A percentile compares a stretch with the other conserved stretches of the same genome.
phyloP scores from a whole-genome alignment of 352 stramenopile species.

The Pythium dissimile region DNA sequence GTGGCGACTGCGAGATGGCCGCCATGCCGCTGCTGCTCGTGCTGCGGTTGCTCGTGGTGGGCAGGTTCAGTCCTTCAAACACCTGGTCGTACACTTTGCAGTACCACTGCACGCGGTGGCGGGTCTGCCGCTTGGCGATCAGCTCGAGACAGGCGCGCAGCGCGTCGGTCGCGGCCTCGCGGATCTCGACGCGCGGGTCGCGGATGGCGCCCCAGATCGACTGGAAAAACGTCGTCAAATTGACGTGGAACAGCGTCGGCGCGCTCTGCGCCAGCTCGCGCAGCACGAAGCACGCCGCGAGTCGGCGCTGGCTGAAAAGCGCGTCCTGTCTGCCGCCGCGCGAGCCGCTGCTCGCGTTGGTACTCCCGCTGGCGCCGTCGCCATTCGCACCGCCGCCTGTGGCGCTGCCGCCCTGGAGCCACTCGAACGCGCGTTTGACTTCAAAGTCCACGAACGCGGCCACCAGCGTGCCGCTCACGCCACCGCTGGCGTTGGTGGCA shows the following conservation, averaged over 20 bases:
- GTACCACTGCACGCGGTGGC: constrained; percentile 89
- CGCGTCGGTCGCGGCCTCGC: constrained; percentile 77
- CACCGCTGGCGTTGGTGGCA: constrained; percentile 29
- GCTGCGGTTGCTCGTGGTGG: constrained; percentile 12
- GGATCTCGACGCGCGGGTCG: constrained; percentile 72
- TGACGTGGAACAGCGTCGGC: constrained; percentile 89
- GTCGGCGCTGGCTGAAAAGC: constrained; percentile 66
- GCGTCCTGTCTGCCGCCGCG: constrained; percentile 51
- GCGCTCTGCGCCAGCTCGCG: constrained; percentile 83
- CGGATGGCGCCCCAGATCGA: constrained; percentile 87
- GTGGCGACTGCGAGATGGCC: constrained; percentile 5
- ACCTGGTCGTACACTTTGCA: constrained; percentile 91
- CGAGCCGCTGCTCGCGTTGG: background rate
- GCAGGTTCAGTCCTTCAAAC: constrained; percentile 66
- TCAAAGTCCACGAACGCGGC: constrained; percentile 92
- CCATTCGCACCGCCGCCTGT: background rate
- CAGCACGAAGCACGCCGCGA: constrained; percentile 85
- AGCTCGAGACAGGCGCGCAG: constrained; percentile 87
- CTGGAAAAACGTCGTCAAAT: constrained; percentile 91
- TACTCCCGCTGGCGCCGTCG: background rate
- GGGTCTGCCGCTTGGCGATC: constrained; percentile 76
- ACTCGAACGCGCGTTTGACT: constrained; percentile 88
- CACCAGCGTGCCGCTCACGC: constrained; percentile 81
- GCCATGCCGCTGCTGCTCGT: background rate
- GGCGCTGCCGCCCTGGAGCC: constrained; percentile 50